phyloP scores from a whole-genome alignment of 1,139 yeast genomes.

The Diutina pseudorugosa region DNA sequence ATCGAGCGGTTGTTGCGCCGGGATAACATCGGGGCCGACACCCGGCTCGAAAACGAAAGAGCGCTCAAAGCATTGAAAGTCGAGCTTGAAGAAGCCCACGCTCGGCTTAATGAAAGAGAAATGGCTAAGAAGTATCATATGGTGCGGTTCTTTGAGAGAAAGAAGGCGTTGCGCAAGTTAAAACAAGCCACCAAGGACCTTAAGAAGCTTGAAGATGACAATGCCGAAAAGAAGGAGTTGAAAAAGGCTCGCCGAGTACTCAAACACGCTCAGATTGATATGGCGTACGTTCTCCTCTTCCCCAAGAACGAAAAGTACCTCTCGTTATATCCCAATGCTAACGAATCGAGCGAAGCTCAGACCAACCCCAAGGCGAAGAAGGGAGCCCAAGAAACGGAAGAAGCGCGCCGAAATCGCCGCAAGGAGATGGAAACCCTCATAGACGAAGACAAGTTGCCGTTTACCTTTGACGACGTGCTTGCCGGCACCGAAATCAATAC shows the following conservation, averaged over 20 bases:
- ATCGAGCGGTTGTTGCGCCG: slow-evolving; percentile 57
- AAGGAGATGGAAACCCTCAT: slow-evolving; percentile 39
- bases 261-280: slow-evolving; percentile 52
- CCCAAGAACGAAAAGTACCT: slow-evolving; percentile 77
- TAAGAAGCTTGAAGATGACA: slow-evolving; percentile 14
- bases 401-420: slow-evolving; percentile 35
- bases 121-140: slow-evolving; percentile 78
- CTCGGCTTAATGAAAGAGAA: slow-evolving; percentile 39
- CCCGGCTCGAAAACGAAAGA: slow-evolving; percentile 74
- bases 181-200: slow-evolving; percentile 44
- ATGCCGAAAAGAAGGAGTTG: slow-evolving; percentile 37
- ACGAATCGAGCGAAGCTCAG: slow-evolving; percentile 16
- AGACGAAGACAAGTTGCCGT: slow-evolving; percentile 40
- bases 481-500: slow-evolving; percentile 28
- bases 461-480: slow-evolving; percentile 45
- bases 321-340: slow-evolving; percentile 49
- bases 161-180: slow-evolving; percentile 71
- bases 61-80: slow-evolving; percentile 61
- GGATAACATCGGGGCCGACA: slow-evolving; percentile 60
- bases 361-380: slow-evolving; percentile 25
- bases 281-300: slow-evolving; percentile 65
- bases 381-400: slow-evolving; percentile 37
- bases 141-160: slow-evolving; percentile 85
- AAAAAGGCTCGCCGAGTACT: slow-evolving; percentile 41
- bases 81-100: slow-evolving; percentile 49